phyloP scores from a whole-genome alignment of 2,329 filamentous ascomycete species.

The Microthyrium microscopicum region DNA sequence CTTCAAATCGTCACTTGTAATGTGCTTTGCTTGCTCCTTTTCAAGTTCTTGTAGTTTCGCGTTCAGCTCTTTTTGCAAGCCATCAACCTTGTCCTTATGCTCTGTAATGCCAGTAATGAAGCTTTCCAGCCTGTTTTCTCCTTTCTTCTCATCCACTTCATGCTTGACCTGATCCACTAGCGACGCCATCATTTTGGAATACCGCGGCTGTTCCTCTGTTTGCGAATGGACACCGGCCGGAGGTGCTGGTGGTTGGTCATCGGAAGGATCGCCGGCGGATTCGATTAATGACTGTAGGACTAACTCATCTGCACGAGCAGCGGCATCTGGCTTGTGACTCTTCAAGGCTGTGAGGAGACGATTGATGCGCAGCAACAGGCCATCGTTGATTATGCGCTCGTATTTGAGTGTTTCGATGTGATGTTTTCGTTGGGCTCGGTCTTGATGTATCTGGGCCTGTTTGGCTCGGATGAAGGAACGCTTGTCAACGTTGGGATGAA shows the following conservation, averaged over 20 bases:
- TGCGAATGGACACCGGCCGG: conserved; percentile 67
- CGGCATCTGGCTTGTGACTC: conserved; percentile 44
- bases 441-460: conserved; percentile 89
- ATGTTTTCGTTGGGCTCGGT: conserved; percentile 68
- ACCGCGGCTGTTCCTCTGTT: conserved; percentile 61
- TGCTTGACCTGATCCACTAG: conserved; percentile 87
- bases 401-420: conserved; percentile 88
- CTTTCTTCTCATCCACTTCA: conserved; percentile 60
- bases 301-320: conserved; percentile 57
- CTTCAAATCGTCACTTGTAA: conserved; percentile 79
- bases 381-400: conserved; percentile 84
- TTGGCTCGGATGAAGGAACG: conserved; percentile 96
- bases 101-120: conserved; percentile 65
- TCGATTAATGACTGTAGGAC: conserved; percentile 86
- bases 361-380: conserved; percentile 69
- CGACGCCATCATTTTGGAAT: conserved; percentile 97
- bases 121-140: conserved; percentile 47
- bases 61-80: conserved; percentile 58
- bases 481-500: conserved; percentile 98
- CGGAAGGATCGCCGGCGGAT: conserved; percentile 49
- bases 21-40: conserved; percentile 72
- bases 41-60: conserved; percentile 66
- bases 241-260: conserved; percentile 59
- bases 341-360: conserved; percentile 58
- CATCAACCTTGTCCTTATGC: conserved; percentile 62